These are phyloP conservation scores for Acanthamoeba divionensis DNA, from an alignment of 208 protist species.

Conservation along the genomic window DNA sequence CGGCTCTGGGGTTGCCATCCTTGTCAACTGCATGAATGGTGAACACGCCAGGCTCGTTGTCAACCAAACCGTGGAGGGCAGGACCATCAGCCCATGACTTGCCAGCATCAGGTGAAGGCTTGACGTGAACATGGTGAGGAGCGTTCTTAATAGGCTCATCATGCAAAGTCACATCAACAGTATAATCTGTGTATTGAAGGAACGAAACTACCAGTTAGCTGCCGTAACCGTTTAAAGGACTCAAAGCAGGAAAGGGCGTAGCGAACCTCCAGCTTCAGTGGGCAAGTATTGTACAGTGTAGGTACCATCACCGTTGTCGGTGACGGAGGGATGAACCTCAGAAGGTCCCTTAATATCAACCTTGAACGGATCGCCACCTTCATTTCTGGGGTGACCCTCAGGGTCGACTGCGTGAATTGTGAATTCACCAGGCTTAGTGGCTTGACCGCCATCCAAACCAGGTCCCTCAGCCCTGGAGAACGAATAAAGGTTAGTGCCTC, in stretches of 20 bases:
- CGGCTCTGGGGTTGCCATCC: constrained; percentile 61
- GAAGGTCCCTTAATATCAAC: constrained; percentile 63
- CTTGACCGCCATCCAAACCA: constrained; percentile 67
- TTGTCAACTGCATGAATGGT: constrained; percentile 70
- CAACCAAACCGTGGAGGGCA: constrained; percentile 44
- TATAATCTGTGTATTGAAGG: constrained; percentile 12
- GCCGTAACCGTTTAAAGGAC: background rate
- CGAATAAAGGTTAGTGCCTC: constrained; percentile 29
- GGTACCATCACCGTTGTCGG: constrained; percentile 77
- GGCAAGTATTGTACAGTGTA: constrained; percentile 71
- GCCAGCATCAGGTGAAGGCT: constrained; percentile 59
- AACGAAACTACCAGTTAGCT: background rate
- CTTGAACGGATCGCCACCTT: constrained; percentile 70
- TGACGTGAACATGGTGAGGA: constrained; percentile 61
- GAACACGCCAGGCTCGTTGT: constrained; percentile 68
- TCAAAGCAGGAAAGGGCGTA: background rate
- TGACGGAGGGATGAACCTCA: constrained; percentile 60
- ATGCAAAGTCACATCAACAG: constrained; percentile 61
- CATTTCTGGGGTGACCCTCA: constrained; percentile 27
- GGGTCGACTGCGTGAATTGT: constrained; percentile 60
- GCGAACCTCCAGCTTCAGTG: constrained; percentile 5
- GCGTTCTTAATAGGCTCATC: constrained; percentile 62
- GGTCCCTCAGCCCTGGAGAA: constrained; percentile 60
- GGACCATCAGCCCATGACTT: constrained; percentile 54
- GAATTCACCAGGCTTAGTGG: constrained; percentile 60